A percentile compares a stretch with the other conserved stretches of the same genome.
Conservation (phyloP, 1,284 basidiomycete species). For the Stygiomarasmius scandens region DNA sequence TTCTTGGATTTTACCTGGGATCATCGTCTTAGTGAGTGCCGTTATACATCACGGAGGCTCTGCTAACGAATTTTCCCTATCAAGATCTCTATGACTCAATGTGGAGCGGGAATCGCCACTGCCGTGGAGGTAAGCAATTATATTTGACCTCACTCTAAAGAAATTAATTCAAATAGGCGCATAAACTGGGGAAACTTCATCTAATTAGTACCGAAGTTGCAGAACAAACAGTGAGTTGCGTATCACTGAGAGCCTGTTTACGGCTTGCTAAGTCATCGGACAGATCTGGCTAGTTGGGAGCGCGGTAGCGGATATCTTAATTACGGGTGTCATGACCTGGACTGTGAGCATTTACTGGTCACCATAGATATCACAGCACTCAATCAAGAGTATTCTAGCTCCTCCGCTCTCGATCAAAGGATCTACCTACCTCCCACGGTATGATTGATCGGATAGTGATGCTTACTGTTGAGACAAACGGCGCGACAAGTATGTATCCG, state of each 20-base stretch:
- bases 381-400: slow-evolving; percentile 3
- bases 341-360: slow-evolving; percentile 9
- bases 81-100: slow-evolving; percentile 19
- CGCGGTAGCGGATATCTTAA: slow-evolving; percentile 19
- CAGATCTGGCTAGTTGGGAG: slow-evolving; percentile 21
- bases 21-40: not conserved
- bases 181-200: slow-evolving; percentile 18
- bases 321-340: slow-evolving; percentile 19
- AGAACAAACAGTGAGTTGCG: slow-evolving; percentile 15
- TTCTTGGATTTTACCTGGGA: not conserved
- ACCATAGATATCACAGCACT: not conserved
- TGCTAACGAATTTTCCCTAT: no score
- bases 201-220: slow-evolving; percentile 17
- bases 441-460: slow-evolving; percentile 15
- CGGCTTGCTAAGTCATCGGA: not conserved
- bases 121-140: slow-evolving; percentile 13
- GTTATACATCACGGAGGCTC: no score
- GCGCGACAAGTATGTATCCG: slow-evolving; percentile 16
- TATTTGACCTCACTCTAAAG: not conserved
- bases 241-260: slow-evolving; percentile 1
- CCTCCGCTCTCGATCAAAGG: not conserved
- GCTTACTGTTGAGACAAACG: slow-evolving; percentile 20
- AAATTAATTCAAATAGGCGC: slow-evolving; percentile 7
- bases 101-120: slow-evolving; percentile 15
- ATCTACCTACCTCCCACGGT: slow-evolving; percentile 7